Conservation (phyloP, 1,284 basidiomycete genomes). For the Puccinia horiana region DNA sequence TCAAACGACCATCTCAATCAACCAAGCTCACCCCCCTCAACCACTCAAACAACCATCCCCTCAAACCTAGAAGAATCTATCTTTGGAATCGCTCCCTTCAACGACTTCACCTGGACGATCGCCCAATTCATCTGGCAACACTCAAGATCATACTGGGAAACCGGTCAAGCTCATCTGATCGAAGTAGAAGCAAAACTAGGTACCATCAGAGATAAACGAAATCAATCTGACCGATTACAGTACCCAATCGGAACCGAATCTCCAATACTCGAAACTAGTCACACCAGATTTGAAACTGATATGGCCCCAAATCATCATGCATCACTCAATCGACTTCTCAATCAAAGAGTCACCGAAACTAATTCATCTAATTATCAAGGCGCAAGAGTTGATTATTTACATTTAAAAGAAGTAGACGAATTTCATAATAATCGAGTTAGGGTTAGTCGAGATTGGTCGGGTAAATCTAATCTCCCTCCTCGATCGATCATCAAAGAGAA, state of each 20-base stretch:
- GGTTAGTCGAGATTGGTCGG: slow-evolving; percentile 72
- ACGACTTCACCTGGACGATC: slow-evolving; percentile 88
- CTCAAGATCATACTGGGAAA: slow-evolving; percentile 5
- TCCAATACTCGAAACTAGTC: slow-evolving; percentile 63
- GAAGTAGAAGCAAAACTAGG: slow-evolving; percentile 96
- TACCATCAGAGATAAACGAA: slow-evolving; percentile 66
- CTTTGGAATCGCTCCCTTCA: slow-evolving; percentile 85
- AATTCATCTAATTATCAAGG: slow-evolving; percentile 62
- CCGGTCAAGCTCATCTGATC: slow-evolving; percentile 55
- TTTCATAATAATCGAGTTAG: slow-evolving; percentile 68
- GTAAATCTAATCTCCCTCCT: slow-evolving; percentile 60
- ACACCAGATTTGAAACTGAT: slow-evolving; percentile 78
- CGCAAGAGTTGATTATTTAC: slow-evolving; percentile 71
- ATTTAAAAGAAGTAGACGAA: slow-evolving; percentile 77
- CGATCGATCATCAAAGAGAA: slow-evolving; percentile 71
- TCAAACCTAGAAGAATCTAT: slow-evolving; percentile 73
- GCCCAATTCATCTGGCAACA: slow-evolving; percentile 75
- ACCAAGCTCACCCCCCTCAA: neutral
- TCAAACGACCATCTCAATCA: neutral
- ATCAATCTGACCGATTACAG: slow-evolving; percentile 64
- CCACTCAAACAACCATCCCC: neutral
- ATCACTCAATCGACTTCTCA: slow-evolving; percentile 80
- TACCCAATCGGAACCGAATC: slow-evolving; percentile 80
- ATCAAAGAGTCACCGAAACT: slow-evolving; percentile 69
- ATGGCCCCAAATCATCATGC: slow-evolving; percentile 85